A percentile compares a stretch with the other conserved stretches of the same genome.
Evolutionary conservation across 805 yeast species (phyloP).

Genomic region (Starmerella gropengiesseri): DNA sequence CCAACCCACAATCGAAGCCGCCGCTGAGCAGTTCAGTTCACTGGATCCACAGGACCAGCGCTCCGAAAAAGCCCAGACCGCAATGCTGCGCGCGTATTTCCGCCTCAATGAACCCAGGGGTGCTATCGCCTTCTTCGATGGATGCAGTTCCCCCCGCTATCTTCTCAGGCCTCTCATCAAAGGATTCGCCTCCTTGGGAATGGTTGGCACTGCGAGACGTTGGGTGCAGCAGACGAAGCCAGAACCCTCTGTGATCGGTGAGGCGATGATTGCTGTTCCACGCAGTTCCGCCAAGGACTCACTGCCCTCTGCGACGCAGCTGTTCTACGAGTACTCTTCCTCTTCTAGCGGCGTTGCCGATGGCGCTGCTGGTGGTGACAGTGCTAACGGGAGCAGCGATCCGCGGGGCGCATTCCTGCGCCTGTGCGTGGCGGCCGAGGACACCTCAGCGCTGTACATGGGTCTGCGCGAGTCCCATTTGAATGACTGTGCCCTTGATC

Average conservation of each 20-base stretch:
- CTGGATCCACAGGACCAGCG: constrained; percentile 9
- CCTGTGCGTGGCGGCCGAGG: constrained; percentile 18
- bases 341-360: not conserved
- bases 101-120: constrained; percentile 10
- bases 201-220: constrained; percentile 14
- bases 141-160: constrained; percentile 15
- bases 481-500: constrained; percentile 27
- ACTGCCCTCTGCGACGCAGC: constrained; percentile 19
- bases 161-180: constrained; percentile 12
- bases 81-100: constrained; percentile 13
- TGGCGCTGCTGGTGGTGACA: constrained; percentile 3
- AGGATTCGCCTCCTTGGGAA: constrained; percentile 16
- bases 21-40: constrained; percentile 10
- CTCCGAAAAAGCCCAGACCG: constrained; percentile 10
- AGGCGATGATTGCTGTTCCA: constrained; percentile 9
- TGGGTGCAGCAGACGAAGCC: constrained; percentile 13
- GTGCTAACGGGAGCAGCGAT: not conserved
- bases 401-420: constrained; percentile 24
- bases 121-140: constrained; percentile 18
- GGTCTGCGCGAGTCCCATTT: constrained; percentile 27
- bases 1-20: constrained; percentile 8
- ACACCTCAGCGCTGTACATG: constrained; percentile 22
- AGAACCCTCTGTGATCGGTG: not conserved
- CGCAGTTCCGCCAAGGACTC: not conserved
- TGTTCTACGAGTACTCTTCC: constrained; percentile 8